These are phyloP conservation scores for Fusarium lateritium DNA, from an alignment of 2,329 filamentous ascomycete genomes.

Conservation along the genomic window DNA sequence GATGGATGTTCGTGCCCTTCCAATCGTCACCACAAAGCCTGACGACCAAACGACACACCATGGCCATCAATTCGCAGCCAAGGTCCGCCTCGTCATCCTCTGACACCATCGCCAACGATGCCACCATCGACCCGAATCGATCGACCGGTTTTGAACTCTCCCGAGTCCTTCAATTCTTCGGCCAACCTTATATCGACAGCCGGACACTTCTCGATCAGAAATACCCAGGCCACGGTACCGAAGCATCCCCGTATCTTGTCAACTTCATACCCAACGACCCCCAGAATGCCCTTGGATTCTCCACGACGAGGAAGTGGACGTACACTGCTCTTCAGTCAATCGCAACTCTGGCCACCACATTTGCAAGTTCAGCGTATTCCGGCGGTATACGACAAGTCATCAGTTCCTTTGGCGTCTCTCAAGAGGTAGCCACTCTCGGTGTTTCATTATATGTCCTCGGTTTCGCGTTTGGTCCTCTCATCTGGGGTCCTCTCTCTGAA, in stretches of 20 bases:
- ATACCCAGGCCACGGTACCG: slow-evolving; percentile 74
- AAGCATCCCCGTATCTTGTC: slow-evolving; percentile 76
- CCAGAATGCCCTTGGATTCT: slow-evolving; percentile 74
- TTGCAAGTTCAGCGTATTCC: slow-evolving; percentile 77
- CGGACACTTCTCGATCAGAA: slow-evolving; percentile 16
- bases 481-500: slow-evolving; percentile 77
- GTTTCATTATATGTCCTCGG: slow-evolving; percentile 75
- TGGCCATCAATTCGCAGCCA: not conserved
- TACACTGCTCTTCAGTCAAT: slow-evolving; percentile 68
- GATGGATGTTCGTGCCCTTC: not conserved
- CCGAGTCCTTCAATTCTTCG: fast-evolving
- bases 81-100: slow-evolving; percentile 6
- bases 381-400: slow-evolving; percentile 70
- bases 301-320: slow-evolving; percentile 71
- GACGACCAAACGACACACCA: fast-evolving
- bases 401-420: slow-evolving; percentile 64
- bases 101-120: not conserved
- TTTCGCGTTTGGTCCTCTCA: slow-evolving; percentile 71
- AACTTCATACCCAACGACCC: slow-evolving; percentile 77
- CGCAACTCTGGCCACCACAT: slow-evolving; percentile 77
- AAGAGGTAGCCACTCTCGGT: slow-evolving; percentile 70
- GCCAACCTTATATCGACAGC: not conserved
- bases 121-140: not conserved
- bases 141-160: not conserved
- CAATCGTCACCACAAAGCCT: too few relatives aligned